Conservation (phyloP, 108 stramenopile species). For the Fragilariopsis cylindrus region DNA sequence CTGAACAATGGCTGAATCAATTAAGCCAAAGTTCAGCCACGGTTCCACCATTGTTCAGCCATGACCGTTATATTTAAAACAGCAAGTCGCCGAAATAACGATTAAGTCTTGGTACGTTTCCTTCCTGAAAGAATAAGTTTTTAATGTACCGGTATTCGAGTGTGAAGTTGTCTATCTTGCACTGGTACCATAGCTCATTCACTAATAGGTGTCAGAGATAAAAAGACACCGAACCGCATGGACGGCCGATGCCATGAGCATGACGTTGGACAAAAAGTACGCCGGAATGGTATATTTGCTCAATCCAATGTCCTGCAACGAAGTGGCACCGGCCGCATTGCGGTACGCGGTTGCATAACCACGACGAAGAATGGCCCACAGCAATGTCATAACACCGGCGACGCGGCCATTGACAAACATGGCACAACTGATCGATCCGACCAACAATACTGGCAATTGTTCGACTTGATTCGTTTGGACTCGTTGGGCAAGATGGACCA, state of each 20-base stretch:
- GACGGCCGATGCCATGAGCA: slow-evolving; percentile 31
- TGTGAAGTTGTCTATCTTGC: no score
- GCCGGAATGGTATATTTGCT: slow-evolving; percentile 35
- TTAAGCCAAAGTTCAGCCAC: no score
- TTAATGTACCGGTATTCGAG: no score
- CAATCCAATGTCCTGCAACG: slow-evolving; percentile 26
- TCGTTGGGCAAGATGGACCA: slow-evolving; percentile 34
- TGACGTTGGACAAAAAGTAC: slow-evolving; percentile 32
- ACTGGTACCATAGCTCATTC: no score
- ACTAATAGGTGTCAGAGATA: not conserved
- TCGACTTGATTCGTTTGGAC: slow-evolving; percentile 49
- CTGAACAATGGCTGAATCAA: no score
- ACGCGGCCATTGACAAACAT: slow-evolving; percentile 39
- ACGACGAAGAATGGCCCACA: slow-evolving; percentile 35
- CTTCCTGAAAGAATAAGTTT: no score
- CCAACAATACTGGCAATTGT: slow-evolving; percentile 35
- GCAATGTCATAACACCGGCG: slow-evolving; percentile 24
- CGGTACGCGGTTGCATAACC: slow-evolving; percentile 30
- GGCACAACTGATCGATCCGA: slow-evolving; percentile 28
- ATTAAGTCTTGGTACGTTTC: no score
- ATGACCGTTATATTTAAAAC: no score
- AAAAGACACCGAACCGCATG: slow-evolving; percentile 24
- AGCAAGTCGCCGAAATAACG: no score
- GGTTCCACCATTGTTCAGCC: no score
- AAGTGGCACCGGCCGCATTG: slow-evolving; percentile 8